Evolutionary conservation across 345 rosid species (phyloP), one percentile per base, ranked within the genome.

Genomic region (Litchi chinensis): DNA sequence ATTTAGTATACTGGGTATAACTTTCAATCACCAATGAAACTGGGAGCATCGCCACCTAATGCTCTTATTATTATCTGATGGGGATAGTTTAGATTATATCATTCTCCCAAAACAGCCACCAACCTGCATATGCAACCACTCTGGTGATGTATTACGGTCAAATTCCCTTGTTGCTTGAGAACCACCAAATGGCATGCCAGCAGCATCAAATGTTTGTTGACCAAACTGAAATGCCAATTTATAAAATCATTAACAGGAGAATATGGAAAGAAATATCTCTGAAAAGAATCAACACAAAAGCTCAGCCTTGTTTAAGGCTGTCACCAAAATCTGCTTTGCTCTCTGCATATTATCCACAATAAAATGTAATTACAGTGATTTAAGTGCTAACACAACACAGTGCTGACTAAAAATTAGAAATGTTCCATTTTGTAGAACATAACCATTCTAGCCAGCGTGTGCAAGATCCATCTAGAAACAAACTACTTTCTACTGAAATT

Each of bases 81-180:
- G 65, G 40, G 65, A 76, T 19, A 28, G 78, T 79, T 18, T n/a
- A 66, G 15, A 65, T 83, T 69, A 89, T 67, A 81, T 80, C 73
- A 90, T 80, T 88, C 95, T 87, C 78, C 87, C 91, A 77, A 93
- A 90, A 72, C 95, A 86, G 64, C 95, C 80, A 48, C 93, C 93
- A 74, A 94, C 79, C 86, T 93, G 95, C 94, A 91, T 94, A 73
- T 91, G 98, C 90, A 94, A 83, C 98, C 96, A 94, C 73, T 94
- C 95, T 0, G 93, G 93, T 67, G 96, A 95, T 68, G 98, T 72
- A 71, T 89, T 89, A 3, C 85, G 89, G 57, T 83, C 79, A 80
- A 85, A 91, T 64, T 88, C 96, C 86, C 93, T 87, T 5, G 89
- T 64, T 12, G 92, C 85, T 85, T 90, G 97, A 3, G 93, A 81